Conservation (phyloP, 2,329 filamentous ascomycete genomes). For the Pseudogymnoascus sp. region DNA sequence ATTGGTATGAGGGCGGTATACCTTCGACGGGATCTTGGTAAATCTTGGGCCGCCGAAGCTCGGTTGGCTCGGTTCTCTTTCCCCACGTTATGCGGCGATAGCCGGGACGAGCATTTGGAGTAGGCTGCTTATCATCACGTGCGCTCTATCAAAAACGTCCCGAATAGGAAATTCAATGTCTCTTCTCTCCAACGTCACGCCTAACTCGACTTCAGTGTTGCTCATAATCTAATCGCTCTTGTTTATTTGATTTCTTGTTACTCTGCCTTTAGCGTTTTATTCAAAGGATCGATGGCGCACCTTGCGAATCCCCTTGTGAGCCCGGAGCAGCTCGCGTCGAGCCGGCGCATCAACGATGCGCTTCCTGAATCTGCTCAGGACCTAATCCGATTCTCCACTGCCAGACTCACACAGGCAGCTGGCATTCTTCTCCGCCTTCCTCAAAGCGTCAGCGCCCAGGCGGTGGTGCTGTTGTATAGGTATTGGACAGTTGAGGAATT, state of each 20-base stretch:
- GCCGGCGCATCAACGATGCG: constrained; percentile 43
- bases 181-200: background rate
- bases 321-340: constrained; percentile 57
- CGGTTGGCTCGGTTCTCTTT: constrained; percentile 8
- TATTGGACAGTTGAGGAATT: constrained; percentile 60
- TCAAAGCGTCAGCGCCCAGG: constrained; percentile 78
- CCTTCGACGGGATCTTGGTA: constrained; percentile 2
- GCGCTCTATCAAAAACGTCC: background rate
- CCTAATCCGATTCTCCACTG: constrained; percentile 62
- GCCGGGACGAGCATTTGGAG: background rate
- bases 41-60: constrained; percentile 9
- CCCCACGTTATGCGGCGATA: constrained; percentile 12
- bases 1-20: constrained; percentile 20
- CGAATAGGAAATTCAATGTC: constrained; percentile 8
- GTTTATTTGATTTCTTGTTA: background rate
- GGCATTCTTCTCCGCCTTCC: constrained; percentile 76
- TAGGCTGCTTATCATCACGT: background rate
- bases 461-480: constrained; percentile 72
- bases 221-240: background rate
- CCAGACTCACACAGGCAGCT: constrained; percentile 68
- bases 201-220: background rate
- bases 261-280: no score
- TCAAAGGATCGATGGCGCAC: constrained; percentile 43
- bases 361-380: constrained; percentile 64
- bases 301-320: constrained; percentile 67